These are phyloP conservation scores for Collybiopsis confluens DNA, from an alignment of 768 basidiomycete genomes.

Conservation along the genomic window DNA sequence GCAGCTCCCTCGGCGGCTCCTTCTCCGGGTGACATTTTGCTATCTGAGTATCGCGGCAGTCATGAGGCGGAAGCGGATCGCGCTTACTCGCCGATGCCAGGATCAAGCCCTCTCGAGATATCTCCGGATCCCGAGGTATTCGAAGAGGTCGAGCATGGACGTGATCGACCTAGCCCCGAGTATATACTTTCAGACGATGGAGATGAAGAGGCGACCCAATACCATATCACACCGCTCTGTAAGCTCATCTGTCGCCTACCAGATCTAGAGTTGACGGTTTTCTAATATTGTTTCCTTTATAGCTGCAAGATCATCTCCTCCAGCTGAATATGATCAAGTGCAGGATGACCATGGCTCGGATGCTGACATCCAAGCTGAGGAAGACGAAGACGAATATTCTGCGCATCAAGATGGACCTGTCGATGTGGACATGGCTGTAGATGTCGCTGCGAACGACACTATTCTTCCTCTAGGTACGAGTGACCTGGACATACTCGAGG, in stretches of 20 bases:
- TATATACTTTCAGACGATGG: constrained; percentile 2
- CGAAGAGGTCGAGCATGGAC: background rate
- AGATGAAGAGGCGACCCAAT: background rate
- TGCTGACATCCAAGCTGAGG: background rate
- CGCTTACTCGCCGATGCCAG: background rate
- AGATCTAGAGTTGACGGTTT: no score
- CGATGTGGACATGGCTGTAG: constrained; percentile 15
- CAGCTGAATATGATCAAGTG: background rate
- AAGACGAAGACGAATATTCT: background rate
- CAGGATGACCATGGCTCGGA: constrained; percentile 3
- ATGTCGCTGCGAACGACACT: constrained; percentile 6
- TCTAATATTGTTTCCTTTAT: no score
- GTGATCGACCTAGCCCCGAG: background rate
- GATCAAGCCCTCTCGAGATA: background rate
- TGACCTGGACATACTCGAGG: constrained; percentile 16
- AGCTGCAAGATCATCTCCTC: constrained; percentile 2
- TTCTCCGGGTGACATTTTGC: background rate
- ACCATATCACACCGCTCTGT: background rate
- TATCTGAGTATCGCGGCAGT: background rate
- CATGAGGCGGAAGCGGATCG: background rate
- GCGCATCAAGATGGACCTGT: background rate
- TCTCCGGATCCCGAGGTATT: background rate
- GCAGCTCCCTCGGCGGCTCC: background rate
- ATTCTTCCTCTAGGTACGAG: constrained; percentile 22
- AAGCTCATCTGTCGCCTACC: background rate